Conservation (phyloP, 164 flowering plant species). For the Santalum album region DNA sequence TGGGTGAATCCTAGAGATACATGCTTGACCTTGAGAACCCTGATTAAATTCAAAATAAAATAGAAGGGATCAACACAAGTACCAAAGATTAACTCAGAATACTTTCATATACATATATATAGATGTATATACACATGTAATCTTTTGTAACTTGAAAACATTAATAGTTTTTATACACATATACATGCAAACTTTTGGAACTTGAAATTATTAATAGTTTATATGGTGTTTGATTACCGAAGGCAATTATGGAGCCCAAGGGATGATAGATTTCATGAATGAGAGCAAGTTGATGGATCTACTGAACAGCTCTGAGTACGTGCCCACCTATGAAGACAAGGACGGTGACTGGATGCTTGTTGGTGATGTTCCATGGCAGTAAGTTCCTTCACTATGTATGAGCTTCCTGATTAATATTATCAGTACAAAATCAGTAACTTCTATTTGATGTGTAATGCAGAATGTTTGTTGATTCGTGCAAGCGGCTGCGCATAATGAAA, state of each 20-base stretch:
- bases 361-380: slow-evolving; percentile 91
- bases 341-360: slow-evolving; percentile 95
- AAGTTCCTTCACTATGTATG: slow-evolving; percentile 10
- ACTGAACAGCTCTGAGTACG: slow-evolving; percentile 39
- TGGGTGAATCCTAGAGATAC: too few species aligned
- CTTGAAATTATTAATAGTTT: not conserved
- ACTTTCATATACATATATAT: too few species aligned
- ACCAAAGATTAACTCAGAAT: too few species aligned
- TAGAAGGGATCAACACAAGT: too few species aligned
- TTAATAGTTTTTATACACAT: not conserved
- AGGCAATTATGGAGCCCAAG: slow-evolving; percentile 31
- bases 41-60: too few species aligned
- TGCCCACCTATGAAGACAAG: slow-evolving; percentile 78
- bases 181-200: not conserved
- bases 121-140: not conserved
- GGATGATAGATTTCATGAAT: slow-evolving; percentile 42
- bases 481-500: slow-evolving; percentile 38
- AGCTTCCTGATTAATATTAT: not conserved
- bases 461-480: slow-evolving; percentile 42
- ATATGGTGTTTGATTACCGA: not conserved
- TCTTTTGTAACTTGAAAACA: not conserved
- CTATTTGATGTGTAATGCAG: slow-evolving; percentile 11
- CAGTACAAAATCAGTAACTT: not conserved
- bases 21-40: too few species aligned
- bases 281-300: slow-evolving; percentile 22